phyloP scores from a whole-genome alignment of 2,329 filamentous ascomycete genomes.

The Periconia macrospinosa region DNA sequence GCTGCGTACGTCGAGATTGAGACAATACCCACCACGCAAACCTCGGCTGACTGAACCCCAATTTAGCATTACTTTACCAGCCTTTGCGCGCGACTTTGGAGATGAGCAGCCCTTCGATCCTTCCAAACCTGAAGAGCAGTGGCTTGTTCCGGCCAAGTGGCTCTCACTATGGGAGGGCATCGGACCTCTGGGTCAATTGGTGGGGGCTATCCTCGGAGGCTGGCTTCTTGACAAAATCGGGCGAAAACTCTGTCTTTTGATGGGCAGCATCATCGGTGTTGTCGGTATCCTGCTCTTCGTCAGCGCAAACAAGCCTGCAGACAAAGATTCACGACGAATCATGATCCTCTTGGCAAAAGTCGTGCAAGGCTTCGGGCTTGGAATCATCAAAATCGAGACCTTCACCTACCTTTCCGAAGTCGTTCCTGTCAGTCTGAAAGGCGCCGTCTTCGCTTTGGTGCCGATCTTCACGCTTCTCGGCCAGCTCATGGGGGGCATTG shows the following conservation, averaged over 20 bases:
- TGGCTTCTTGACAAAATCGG: slow-evolving; percentile 47
- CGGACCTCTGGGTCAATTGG: slow-evolving; percentile 43
- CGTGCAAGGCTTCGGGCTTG: slow-evolving; percentile 47
- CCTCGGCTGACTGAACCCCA: too few relatives aligned
- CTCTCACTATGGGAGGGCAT: slow-evolving; percentile 50
- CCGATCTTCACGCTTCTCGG: slow-evolving; percentile 51
- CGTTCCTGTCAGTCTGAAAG: slow-evolving; percentile 46
- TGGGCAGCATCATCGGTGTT: slow-evolving; percentile 44
- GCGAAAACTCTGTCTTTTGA: slow-evolving; percentile 40
- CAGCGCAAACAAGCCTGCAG: slow-evolving; percentile 32
- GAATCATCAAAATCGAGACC: slow-evolving; percentile 46
- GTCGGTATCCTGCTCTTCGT: slow-evolving; percentile 42
- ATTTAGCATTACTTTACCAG: not conserved
- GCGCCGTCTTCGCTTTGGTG: slow-evolving; percentile 48
- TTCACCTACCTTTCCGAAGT: slow-evolving; percentile 53
- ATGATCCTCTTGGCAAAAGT: slow-evolving; percentile 49
- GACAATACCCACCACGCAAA: too few relatives aligned
- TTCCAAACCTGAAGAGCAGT: slow-evolving; percentile 3
- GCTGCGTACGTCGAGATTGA: too few relatives aligned
- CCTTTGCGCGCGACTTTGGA: slow-evolving; percentile 51
- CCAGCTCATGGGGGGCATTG: slow-evolving; percentile 47
- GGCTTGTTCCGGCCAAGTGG: slow-evolving; percentile 47
- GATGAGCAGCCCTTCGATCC: not conserved
- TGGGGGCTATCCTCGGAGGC: slow-evolving; percentile 45
- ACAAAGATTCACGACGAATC: slow-evolving; percentile 34